Base-by-base conservation (phyloP, 2,329 filamentous ascomycete species). In the Aspergillus nomiae region DNA sequence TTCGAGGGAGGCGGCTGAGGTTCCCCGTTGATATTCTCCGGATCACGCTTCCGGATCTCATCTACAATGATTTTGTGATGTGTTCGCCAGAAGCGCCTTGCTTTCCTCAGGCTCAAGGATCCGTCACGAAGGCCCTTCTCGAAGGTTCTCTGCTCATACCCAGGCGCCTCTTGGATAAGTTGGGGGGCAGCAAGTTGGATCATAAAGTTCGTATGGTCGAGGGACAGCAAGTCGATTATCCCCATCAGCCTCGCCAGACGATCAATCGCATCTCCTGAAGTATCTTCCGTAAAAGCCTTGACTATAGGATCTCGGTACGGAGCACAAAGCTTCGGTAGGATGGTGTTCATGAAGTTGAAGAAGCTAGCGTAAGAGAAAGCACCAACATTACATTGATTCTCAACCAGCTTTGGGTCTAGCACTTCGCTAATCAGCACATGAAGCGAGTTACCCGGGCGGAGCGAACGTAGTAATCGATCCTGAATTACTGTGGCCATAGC, bases 401-500 rank as follows among this genome's bases (percentile, higher is more conserved):
- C 81, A 59, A 90, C 83, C 65, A 85, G 76, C 16, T 85, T 83
- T 3, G 86, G 83, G 66, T 90, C 87, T 28, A 90, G 74, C 1
- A 85, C 84, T 65, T 89, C 87, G 24, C 84, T 85, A 56, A 90
- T 87, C 61, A 88, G 75, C 16, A 82, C 83, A 70, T 89, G 81
- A 73, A 89, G 84, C 5, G 85, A 87, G 71, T 88, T 88, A 7
- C 86, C 86, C 26, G 84, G 82, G 69, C 83, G 86, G 58, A 89
- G 74, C 63, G 88, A 82, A 32, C 84, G 83, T 45, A 89, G 73
- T 28, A 90, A 78, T 68, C 88, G 88, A 57, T 84, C 83, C 55
- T 86, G 83, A 51, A 90, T 85, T 64, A 89, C 86, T 53, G 88
- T 85, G n/a, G 87, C 87, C 81, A 89, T 88, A n/a, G 86, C 85